These are phyloP conservation scores for Chlamydomonas schloesseri DNA, from an alignment of 139 green algal genomes.

Conservation along the genomic window DNA sequence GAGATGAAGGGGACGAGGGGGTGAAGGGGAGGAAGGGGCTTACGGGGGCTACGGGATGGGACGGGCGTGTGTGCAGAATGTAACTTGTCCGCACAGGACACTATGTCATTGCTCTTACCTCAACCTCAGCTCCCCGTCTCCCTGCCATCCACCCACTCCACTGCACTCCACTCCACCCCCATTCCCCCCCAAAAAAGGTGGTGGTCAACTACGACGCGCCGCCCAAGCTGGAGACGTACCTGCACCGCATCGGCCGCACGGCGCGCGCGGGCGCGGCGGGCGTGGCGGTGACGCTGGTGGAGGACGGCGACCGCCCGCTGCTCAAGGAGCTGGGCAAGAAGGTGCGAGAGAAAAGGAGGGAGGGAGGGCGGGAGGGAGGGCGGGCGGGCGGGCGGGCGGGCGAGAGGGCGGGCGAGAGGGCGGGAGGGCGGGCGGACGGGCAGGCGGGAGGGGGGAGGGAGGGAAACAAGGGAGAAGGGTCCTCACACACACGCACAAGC, in stretches of 20 bases:
- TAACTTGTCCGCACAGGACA: too few species aligned
- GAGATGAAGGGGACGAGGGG: too few species aligned
- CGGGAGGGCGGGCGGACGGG: neutral
- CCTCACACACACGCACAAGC: too few species aligned
- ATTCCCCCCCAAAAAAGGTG: too few species aligned
- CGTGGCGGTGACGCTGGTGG: constrained; percentile 88
- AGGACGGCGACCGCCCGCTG: constrained; percentile 85
- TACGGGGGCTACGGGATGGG: too few species aligned
- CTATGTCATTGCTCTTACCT: too few species aligned
- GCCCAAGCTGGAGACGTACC: constrained; percentile 77
- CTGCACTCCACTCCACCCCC: neutral
- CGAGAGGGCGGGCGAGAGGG: neutral
- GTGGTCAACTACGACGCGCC: constrained; percentile 88
- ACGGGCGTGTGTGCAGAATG: too few species aligned
- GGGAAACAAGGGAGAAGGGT: too few species aligned
- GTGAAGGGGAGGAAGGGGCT: too few species aligned
- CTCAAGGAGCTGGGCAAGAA: constrained; percentile 86
- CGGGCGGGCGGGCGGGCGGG: neutral
- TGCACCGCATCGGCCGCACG: constrained; percentile 90
- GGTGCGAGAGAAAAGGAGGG: neutral
- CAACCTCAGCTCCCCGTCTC: too few species aligned
- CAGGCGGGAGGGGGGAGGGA: too few species aligned
- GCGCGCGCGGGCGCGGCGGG: constrained; percentile 89
- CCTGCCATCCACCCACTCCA: neutral
- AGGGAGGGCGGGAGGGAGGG: constrained; percentile 56